These are phyloP conservation scores for Drosera capensis DNA, from an alignment of 148 eudicot species.

Conservation along the genomic window DNA sequence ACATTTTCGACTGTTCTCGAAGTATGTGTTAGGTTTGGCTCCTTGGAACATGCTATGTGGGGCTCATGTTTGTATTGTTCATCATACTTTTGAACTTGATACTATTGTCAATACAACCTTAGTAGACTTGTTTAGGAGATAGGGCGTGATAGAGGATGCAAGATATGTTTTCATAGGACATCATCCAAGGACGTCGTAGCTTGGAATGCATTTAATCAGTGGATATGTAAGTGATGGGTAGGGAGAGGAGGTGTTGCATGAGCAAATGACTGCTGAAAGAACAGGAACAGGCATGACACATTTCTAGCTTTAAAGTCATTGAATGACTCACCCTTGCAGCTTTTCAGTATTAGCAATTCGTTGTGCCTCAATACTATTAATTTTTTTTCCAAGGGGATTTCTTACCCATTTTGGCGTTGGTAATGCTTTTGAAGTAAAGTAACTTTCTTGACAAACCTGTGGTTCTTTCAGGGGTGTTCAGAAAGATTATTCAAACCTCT, in stretches of 20 bases:
- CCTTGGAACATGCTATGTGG: constrained; percentile 76
- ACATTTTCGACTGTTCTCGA: constrained; percentile 69
- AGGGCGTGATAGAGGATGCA: constrained; percentile 91
- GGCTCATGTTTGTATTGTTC: constrained; percentile 73
- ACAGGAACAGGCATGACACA: constrained; percentile 68
- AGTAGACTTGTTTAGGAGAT: constrained; percentile 78
- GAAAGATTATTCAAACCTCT: not conserved
- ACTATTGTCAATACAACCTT: constrained; percentile 71
- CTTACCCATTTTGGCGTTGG: too few relatives aligned
- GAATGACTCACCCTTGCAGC: constrained; percentile 85
- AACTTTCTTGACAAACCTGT: not conserved
- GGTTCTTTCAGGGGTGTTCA: not conserved
- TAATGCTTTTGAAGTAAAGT: too few relatives aligned
- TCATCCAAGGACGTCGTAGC: constrained; percentile 43
- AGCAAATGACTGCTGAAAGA: constrained; percentile 44
- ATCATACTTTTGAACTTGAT: constrained; percentile 65
- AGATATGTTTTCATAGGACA: constrained; percentile 58
- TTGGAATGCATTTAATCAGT: constrained; percentile 80
- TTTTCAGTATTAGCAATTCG: constrained; percentile 53
- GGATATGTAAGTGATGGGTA: constrained; percentile 86
- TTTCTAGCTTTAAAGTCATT: too few relatives aligned
- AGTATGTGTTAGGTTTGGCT: constrained; percentile 65
- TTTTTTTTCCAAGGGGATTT: too few relatives aligned
- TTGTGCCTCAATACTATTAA: constrained; percentile 64
- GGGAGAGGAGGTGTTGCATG: constrained; percentile 61